Base-by-base conservation (phyloP, 257 asterid genomes). In the Phtheirospermum japonicum region DNA sequence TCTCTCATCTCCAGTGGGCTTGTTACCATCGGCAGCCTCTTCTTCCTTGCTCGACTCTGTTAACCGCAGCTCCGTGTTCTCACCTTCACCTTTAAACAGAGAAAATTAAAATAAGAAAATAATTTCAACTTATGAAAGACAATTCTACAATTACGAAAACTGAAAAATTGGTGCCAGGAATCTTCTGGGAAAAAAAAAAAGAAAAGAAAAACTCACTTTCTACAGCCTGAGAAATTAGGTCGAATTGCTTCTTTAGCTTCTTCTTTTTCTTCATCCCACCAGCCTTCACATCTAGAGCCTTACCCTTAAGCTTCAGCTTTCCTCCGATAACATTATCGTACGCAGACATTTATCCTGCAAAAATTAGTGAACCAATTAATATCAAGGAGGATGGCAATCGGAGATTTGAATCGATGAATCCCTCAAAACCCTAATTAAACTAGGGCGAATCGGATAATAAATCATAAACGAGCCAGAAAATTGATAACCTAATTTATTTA, bases 261-360 rank as follows among this genome's bases (percentile, higher is more conserved):
- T 88, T 88, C 83, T 85, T 85, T 67, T 88, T 45, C 52, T 45
- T 80, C 18, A 84, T 65, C 28, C 91, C 85, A 54, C 77, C 79
- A 2, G 89, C 81, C 75, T 79, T 83, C 54, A 92, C 96, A 83
- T 89, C 99, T 66, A 92, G 73, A 20, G 99, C 91, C 79, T 92
- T 89, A 5, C 99, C 99, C 87, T 92, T 86, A 6, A 92, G 87
- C 80, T 89, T 89, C 71, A 92, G 83, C 80, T 82, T 92, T 61
- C 99, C 99, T 6, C 86, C 82, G 4, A 92, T 81, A 59, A 86
- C 89, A 77, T 86, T 92, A 39, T 92, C 99, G 62, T 84, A 92
- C 13, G 80, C 72, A 56, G 96, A 90, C 96, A 87, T 89, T 33
- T 73, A 72, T 53, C 67, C 80, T 23, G 28, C 28, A 23, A 23